Conservation (phyloP, 1,139 yeast species). For the Taiozyma sp. region DNA sequence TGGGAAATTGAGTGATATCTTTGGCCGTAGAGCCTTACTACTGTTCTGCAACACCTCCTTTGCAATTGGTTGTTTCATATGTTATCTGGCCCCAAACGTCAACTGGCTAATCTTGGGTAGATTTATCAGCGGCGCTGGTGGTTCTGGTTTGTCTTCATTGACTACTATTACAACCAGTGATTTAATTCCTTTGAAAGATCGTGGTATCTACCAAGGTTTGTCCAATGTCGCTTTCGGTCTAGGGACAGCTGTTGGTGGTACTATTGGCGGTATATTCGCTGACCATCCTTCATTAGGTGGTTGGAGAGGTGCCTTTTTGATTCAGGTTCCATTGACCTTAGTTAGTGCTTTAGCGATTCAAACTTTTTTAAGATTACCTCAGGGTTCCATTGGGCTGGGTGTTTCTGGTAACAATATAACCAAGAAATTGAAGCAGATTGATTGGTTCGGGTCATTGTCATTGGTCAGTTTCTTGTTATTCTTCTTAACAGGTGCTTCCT, state of each 20-base stretch:
- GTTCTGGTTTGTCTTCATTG: slow-evolving; percentile 56
- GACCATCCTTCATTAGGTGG: slow-evolving; percentile 39
- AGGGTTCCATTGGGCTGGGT: slow-evolving; percentile 33
- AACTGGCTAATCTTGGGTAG: slow-evolving; percentile 53
- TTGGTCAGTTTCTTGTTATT: slow-evolving; percentile 51
- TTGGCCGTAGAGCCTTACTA: slow-evolving; percentile 57
- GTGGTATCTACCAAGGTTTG: slow-evolving; percentile 59
- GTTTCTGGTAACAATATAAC: slow-evolving; percentile 25
- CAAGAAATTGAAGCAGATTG: slow-evolving; percentile 54
- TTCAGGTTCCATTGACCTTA: slow-evolving; percentile 63
- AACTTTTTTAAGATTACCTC: slow-evolving; percentile 32
- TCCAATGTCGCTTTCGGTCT: slow-evolving; percentile 62
- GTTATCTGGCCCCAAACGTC: slow-evolving; percentile 38
- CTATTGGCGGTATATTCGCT: slow-evolving; percentile 64
- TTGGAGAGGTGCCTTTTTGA: slow-evolving; percentile 68
- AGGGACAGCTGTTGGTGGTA: slow-evolving; percentile 71
- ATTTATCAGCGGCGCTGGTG: slow-evolving; percentile 59
- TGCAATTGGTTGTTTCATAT: slow-evolving; percentile 45
- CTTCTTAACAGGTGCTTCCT: slow-evolving; percentile 60
- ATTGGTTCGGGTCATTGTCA: slow-evolving; percentile 64
- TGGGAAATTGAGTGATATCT: slow-evolving; percentile 80
- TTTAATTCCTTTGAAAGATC: slow-evolving; percentile 49
- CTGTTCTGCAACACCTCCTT: slow-evolving; percentile 41
- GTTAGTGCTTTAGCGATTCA: slow-evolving; percentile 39
- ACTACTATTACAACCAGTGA: slow-evolving; percentile 54